Conservation (phyloP, 805 yeast species). For the Suhomyces faveliae region DNA sequence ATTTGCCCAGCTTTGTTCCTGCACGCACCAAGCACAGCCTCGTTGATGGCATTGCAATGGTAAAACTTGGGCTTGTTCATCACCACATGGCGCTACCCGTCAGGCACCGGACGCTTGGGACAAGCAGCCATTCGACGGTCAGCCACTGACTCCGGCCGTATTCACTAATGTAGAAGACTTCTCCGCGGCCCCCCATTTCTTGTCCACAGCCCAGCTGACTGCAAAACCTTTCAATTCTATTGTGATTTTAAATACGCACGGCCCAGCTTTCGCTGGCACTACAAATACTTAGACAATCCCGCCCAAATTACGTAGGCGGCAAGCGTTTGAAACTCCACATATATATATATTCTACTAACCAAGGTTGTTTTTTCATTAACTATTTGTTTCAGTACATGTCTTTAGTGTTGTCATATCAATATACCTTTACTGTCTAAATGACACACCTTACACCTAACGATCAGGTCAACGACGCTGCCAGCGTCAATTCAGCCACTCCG, state of each 20-base stretch:
- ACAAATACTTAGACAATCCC: not conserved
- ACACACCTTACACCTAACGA: constrained; percentile 4
- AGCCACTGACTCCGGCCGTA: not conserved
- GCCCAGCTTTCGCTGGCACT: not conserved
- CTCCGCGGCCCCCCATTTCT: not conserved
- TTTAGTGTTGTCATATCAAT: not conserved
- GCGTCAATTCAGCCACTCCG: constrained; percentile 16
- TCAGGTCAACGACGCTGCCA: constrained; percentile 11
- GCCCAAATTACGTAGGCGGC: not conserved
- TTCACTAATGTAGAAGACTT: not conserved
- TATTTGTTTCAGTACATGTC: not conserved
- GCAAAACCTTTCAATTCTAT: not conserved
- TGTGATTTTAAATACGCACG: not conserved
- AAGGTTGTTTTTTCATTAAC: too few relatives aligned
- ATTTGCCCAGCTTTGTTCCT: not conserved
- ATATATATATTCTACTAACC: too few relatives aligned
- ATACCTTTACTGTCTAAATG: not conserved
- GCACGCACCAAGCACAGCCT: constrained; percentile 2
- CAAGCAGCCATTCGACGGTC: not conserved
- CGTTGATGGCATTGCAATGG: not conserved
- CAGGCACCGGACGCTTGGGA: not conserved
- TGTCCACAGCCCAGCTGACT: not conserved
- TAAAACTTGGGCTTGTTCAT: not conserved
- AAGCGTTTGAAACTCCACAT: too few relatives aligned
- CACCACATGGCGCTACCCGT: too few relatives aligned